phyloP scores from a whole-genome alignment of 2,329 filamentous ascomycete species.

The Fusarium anthophilum region DNA sequence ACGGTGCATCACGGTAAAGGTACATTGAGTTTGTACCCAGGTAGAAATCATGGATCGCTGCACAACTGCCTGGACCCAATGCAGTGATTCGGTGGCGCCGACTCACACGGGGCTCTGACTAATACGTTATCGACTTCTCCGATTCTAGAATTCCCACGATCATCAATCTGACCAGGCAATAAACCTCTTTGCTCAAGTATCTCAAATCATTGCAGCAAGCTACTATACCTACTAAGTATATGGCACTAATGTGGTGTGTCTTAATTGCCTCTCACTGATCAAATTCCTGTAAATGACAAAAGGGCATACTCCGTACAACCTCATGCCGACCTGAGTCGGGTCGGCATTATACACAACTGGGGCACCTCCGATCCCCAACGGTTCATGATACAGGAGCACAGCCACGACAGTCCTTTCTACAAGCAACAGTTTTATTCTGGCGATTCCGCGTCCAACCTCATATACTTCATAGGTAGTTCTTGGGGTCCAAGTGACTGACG shows the following conservation, averaged over 20 bases:
- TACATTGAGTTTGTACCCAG: neutral
- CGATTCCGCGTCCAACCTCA: neutral
- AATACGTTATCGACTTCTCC: constrained; percentile 19
- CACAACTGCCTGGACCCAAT: neutral
- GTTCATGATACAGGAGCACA: constrained; percentile 10
- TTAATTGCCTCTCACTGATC: neutral
- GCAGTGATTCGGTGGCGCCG: neutral
- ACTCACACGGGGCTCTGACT: constrained; percentile 20
- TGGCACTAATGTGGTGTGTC: neutral
- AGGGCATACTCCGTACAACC: neutral
- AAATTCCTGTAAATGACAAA: neutral
- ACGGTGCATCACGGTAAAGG: neutral
- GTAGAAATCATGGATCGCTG: neutral
- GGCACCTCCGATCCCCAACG: neutral
- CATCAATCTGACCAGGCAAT: constrained; percentile 8
- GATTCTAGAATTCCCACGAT: constrained; percentile 27
- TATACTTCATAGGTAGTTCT: neutral
- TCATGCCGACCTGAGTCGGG: neutral
- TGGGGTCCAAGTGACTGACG: neutral
- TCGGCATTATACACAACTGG: neutral
- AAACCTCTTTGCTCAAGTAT: constrained; percentile 1
- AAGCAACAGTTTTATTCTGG: constrained; percentile 1
- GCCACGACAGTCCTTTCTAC: neutral
- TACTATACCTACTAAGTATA: neutral
- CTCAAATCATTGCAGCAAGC: constrained; percentile 27